Conservation (phyloP, 2,329 filamentous ascomycete species). For the Endoconidiophora laricicola region DNA sequence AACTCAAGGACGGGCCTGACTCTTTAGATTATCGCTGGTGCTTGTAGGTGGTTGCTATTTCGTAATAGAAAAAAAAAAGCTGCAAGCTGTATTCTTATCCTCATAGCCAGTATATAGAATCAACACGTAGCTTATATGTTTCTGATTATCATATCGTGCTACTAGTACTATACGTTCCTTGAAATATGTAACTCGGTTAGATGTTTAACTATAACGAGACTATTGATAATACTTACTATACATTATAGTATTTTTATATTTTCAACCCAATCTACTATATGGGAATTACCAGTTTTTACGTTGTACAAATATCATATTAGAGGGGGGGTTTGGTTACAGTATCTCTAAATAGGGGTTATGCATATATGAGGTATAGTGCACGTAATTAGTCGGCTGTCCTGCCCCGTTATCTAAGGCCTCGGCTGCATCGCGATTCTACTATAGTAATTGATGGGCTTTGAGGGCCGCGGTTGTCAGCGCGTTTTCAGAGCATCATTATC, state of each 20-base stretch:
- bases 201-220: no score
- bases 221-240: no score
- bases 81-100: not conserved
- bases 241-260: not conserved
- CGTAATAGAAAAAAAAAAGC: not conserved
- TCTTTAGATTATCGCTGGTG: constrained; percentile 36
- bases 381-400: not conserved
- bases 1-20: constrained; percentile 31
- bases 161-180: no score
- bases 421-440: constrained; percentile 8
- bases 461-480: not conserved
- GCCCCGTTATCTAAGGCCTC: constrained; percentile 9
- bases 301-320: not conserved
- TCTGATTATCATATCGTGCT: no score
- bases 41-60: constrained; percentile 16
- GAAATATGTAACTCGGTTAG: no score
- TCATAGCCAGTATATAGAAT: not conserved
- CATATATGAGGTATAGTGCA: not conserved
- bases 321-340: not conserved
- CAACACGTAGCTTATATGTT: not conserved
- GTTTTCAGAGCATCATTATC: not conserved
- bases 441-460: not conserved
- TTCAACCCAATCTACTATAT: no score
- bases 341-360: not conserved
- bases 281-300: not conserved